These are phyloP conservation scores for Alternaria alternata DNA, from an alignment of 2,329 filamentous ascomycete species.

Conservation along the genomic window DNA sequence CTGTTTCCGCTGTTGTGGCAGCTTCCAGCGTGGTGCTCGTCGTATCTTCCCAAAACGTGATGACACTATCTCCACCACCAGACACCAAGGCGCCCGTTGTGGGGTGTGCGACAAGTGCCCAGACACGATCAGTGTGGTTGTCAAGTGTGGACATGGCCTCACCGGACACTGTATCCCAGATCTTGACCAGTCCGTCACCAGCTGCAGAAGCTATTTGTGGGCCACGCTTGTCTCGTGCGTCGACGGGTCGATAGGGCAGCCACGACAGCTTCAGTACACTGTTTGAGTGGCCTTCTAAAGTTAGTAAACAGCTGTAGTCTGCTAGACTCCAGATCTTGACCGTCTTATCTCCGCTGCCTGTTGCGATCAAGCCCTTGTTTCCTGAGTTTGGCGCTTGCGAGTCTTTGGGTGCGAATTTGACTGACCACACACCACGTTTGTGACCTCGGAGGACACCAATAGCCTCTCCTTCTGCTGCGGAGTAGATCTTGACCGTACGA, in stretches of 20 bases:
- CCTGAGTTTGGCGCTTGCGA: constrained; percentile 68
- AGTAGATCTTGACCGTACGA: constrained; percentile 97
- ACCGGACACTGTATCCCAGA: constrained; percentile 89
- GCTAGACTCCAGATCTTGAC: constrained; percentile 93
- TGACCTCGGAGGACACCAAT: constrained; percentile 92
- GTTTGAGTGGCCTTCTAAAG: constrained; percentile 96
- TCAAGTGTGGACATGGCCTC: constrained; percentile 90
- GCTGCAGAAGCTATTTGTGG: constrained; percentile 85
- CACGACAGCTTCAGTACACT: constrained; percentile 93
- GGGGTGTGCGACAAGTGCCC: constrained; percentile 79
- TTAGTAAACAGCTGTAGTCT: constrained; percentile 91
- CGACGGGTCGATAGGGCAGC: constrained; percentile 65
- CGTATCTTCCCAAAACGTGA: constrained; percentile 96
- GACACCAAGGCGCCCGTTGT: constrained; percentile 78
- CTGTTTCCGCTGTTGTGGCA: constrained; percentile 75
- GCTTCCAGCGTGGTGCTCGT: constrained; percentile 80
- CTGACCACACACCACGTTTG: constrained; percentile 93
- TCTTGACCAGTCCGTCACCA: constrained; percentile 93
- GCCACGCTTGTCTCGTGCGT: constrained; percentile 61
- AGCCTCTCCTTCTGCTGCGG: constrained; percentile 85
- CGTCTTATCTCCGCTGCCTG: constrained; percentile 94
- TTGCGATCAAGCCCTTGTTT: constrained; percentile 82
- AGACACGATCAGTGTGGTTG: constrained; percentile 95
- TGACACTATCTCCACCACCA: constrained; percentile 87
- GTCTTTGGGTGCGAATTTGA: constrained; percentile 83